Evolutionary conservation across 2,329 filamentous ascomycete genomes (phyloP).

Genomic region (Ophiosphaerella korrae): DNA sequence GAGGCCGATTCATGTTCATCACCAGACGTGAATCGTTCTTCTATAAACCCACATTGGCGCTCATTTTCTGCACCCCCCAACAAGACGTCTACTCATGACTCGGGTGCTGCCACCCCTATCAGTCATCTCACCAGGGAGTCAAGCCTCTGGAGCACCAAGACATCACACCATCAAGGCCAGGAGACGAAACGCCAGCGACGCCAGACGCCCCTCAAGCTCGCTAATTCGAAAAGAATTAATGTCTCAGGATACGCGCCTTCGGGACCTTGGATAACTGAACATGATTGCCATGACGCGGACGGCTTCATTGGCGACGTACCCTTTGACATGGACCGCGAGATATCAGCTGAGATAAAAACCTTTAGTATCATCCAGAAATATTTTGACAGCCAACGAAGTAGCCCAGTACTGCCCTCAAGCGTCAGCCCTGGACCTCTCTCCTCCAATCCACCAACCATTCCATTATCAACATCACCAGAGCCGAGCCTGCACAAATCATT

Average conservation of each 20-base stretch:
- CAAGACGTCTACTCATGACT: conserved; percentile 17
- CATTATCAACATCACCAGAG: conserved; percentile 17
- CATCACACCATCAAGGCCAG: conserved; percentile 7
- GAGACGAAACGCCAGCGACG: conserved; percentile 31
- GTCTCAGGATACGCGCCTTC: conserved; percentile 28
- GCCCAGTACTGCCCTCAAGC: conserved; percentile 13
- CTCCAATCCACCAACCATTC: conserved; percentile 15
- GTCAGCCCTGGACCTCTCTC: conserved; percentile 13
- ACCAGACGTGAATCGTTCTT: conserved; percentile 13
- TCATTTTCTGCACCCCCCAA: conserved; percentile 22
- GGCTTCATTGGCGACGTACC: conserved; percentile 26
- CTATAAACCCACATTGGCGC: conserved; percentile 13
- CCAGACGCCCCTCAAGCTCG: conserved; percentile 33
- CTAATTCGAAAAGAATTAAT: conserved; percentile 6
- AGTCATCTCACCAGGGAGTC: conserved; percentile 13
- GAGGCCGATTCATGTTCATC: conserved; percentile 12
- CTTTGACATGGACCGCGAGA: conserved; percentile 29
- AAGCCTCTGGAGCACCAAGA: conserved; percentile 12
- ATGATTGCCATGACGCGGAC: conserved; percentile 27
- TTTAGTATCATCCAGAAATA: conserved; percentile 39
- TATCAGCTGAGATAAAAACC: conserved; percentile 27
- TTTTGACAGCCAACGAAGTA: conserved; percentile 31
- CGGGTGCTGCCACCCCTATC: conserved; percentile 5
- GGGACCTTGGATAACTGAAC: conserved; percentile 33
- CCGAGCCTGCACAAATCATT: conserved; percentile 2